These are phyloP conservation scores for Botryotinia calthae DNA, from an alignment of 2,329 filamentous ascomycete species.

Conservation along the genomic window DNA sequence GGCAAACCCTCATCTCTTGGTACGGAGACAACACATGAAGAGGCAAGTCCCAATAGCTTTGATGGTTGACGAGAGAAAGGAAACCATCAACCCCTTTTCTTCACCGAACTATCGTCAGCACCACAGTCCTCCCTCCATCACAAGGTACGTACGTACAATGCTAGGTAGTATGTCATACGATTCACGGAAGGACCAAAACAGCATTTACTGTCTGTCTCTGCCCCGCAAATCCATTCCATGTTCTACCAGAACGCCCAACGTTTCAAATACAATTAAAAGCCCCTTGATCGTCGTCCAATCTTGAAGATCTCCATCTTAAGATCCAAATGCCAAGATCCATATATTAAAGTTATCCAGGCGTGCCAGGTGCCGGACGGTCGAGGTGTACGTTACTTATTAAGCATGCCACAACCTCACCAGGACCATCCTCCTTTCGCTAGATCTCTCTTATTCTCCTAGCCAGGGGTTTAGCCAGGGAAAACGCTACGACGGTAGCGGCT, in stretches of 20 bases:
- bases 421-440: not conserved
- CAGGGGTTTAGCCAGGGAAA: not conserved
- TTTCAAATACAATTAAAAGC: constrained; percentile 9
- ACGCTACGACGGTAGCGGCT: constrained; percentile 3
- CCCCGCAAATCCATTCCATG: not conserved
- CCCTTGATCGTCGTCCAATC: constrained; percentile 20
- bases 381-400: not conserved
- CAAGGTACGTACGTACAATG: not conserved
- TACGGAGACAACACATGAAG: not conserved
- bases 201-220: not conserved
- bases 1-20: constrained; percentile 1
- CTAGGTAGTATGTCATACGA: not conserved
- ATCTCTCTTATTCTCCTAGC: not conserved
- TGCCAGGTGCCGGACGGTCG: not conserved
- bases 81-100: not conserved
- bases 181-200: not conserved
- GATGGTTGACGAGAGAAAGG: not conserved
- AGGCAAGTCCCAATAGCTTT: not conserved
- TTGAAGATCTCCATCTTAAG: constrained; percentile 19
- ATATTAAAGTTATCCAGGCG: constrained; percentile 13
- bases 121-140: not conserved
- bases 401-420: not conserved
- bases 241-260: not conserved
- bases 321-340: constrained; percentile 19
- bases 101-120: not conserved